Evolutionary conservation across 345 rosid genomes (phyloP).

Genomic region (Aethionema arabicum): DNA sequence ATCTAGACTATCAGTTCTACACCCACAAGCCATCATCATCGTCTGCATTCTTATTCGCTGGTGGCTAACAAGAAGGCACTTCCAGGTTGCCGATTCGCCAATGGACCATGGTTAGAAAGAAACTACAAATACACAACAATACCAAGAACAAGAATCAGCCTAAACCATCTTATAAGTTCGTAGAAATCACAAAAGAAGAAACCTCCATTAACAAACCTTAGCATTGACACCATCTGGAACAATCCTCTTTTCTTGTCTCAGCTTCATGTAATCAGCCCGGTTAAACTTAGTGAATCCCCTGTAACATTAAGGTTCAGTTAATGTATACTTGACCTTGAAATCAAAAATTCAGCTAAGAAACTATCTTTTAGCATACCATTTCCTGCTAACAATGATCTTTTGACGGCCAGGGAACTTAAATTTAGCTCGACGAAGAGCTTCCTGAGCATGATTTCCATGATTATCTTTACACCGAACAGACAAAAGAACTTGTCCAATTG

Average conservation of each 20-base stretch:
- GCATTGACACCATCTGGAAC: slow-evolving; percentile 59
- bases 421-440: slow-evolving; percentile 60
- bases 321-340: neutral
- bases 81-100: slow-evolving; percentile 45
- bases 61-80: slow-evolving; percentile 41
- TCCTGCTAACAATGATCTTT: slow-evolving; percentile 62
- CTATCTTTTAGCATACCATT: slow-evolving; percentile 39
- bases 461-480: slow-evolving; percentile 58
- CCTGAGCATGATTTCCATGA: slow-evolving; percentile 55
- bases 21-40: slow-evolving; percentile 14
- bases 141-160: neutral
- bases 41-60: slow-evolving; percentile 24
- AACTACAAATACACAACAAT: slow-evolving; percentile 24
- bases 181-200: neutral
- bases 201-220: slow-evolving; percentile 33
- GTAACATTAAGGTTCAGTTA: neutral
- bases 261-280: slow-evolving; percentile 52
- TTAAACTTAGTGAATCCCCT: slow-evolving; percentile 59
- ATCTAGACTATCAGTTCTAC: slow-evolving; percentile 26
- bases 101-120: slow-evolving; percentile 41
- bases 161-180: neutral
- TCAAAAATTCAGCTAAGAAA: neutral
- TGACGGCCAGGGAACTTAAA: slow-evolving; percentile 67
- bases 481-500: slow-evolving; percentile 57
- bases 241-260: slow-evolving; percentile 49